A percentile compares a stretch with the other conserved stretches of the same genome.
Evolutionary conservation across 208 protist species (phyloP).

Genomic region (Trypanosoma avium): DNA sequence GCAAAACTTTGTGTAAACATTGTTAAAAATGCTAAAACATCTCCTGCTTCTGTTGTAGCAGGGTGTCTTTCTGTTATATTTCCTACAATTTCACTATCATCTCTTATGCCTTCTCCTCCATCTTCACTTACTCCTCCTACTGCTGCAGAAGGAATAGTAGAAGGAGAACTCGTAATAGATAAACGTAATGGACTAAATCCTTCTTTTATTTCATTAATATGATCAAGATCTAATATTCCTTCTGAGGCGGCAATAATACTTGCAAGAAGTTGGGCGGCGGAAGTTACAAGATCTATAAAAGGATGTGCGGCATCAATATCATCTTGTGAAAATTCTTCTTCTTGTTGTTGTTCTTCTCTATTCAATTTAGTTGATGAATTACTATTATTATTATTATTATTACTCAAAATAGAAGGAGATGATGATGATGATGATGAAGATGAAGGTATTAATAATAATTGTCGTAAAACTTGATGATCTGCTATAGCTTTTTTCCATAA

Average conservation of each 20-base stretch:
- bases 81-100: background rate
- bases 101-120: too few relatives aligned
- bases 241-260: conserved; percentile 13
- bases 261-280: conserved; percentile 19
- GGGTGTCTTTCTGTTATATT: background rate
- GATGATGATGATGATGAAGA: background rate
- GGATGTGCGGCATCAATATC: background rate
- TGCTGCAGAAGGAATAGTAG: background rate
- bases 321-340: conserved; percentile 2
- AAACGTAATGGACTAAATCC: background rate
- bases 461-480: conserved; percentile 28
- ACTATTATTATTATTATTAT: conserved; percentile 9
- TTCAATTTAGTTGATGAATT: too few relatives aligned
- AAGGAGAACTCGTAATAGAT: background rate
- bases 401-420: background rate
- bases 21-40: conserved; percentile 38
- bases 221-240: conserved; percentile 9
- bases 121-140: background rate
- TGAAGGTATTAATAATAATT: conserved; percentile 22
- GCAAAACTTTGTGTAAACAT: conserved; percentile 42
- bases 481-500: conserved; percentile 42
- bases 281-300: conserved; percentile 22
- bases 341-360: too few relatives aligned
- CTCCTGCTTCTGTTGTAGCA: background rate
- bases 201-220: background rate